Evolutionary conservation across 805 yeast species (phyloP), one percentile per base, ranked within the genome.

Genomic region (Candida manassasensis): DNA sequence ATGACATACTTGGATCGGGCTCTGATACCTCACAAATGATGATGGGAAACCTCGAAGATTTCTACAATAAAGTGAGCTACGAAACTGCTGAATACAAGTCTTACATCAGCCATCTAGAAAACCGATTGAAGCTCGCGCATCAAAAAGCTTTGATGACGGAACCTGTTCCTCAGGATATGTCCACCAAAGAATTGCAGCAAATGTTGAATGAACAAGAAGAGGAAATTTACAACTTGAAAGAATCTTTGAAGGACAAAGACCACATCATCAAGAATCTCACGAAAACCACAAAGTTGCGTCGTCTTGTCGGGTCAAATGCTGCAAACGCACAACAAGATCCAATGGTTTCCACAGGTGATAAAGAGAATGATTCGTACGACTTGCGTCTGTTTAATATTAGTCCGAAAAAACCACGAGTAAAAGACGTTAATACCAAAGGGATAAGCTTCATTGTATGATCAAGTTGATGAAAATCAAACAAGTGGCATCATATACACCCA

Each of bases 231-330:
- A 86, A 79, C 34, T 63, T 89, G 44, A 71, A 73, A 47, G 81
- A 76, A 33, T 67, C 73, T 29, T 49, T 84, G 25, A 70, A 73
- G 30, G 84, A 83, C 43, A 88, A 87, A 55, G 95, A 87, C 46
- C 78, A 79, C 30, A 80, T 88, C 43, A 84, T 88, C 39, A 76
- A 73, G 40, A 87, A 90, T 1, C 61, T 87, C 37, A 76, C 81
- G 22, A 76, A 82, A 30, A 75, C 85, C 2, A 70, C 77, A 22
- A 71, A 79, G 47, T 69, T 82, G 21, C 69, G 89, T 21, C 50
- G 69, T 34, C 44, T 67, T 21, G 69, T 65, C 7, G 71, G 64
- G 27, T 54, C 65, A 10, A 61, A 52, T 37, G 36, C 55, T 8
- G 31, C 33, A 18, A 38, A 38, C 19, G 31, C 21, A 14, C 12